Percentiles rank a stretch among this genome's conserved stretches.
phyloP scores from a whole-genome alignment of 805 yeast genomes.

The Saccharomycopsis selenospora region DNA sequence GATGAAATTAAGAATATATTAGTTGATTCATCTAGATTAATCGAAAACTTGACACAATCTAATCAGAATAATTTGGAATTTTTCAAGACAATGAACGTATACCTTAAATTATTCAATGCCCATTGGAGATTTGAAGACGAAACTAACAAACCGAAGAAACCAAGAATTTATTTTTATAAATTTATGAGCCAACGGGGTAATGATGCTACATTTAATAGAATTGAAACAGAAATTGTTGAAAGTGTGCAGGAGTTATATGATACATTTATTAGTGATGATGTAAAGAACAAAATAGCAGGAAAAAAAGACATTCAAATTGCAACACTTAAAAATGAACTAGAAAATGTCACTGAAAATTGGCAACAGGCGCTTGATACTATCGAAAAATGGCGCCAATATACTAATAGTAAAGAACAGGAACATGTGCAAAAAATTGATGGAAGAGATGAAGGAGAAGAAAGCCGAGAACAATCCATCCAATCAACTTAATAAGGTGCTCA shows the following conservation, averaged over 20 bases:
- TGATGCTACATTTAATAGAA: neutral
- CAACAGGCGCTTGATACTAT: constrained; percentile 25
- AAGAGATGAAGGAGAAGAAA: neutral
- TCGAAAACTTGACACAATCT: constrained; percentile 11
- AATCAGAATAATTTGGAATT: constrained; percentile 9
- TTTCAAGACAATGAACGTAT: neutral
- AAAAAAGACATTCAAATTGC: constrained; percentile 17
- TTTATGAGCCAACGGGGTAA: neutral
- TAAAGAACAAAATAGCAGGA: constrained; percentile 2
- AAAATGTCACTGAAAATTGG: constrained; percentile 24
- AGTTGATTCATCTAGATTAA: constrained; percentile 18
- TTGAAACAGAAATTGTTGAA: neutral
- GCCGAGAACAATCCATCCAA: neutral
- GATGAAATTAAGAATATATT: constrained; percentile 15
- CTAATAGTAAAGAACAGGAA: neutral
- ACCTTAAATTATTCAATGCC: neutral
- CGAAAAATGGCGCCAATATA: constrained; percentile 26
- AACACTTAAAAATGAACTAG: constrained; percentile 22
- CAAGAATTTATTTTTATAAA: neutral
- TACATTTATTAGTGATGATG: neutral
- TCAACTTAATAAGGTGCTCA: constrained; percentile 17
- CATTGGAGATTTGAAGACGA: constrained; percentile 1
- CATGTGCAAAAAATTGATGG: neutral
- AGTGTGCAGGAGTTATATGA: neutral
- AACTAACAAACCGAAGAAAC: neutral